These are phyloP conservation scores for Modicella reniformis DNA, from an alignment of 371 early-diverging fungal species.

Conservation along the genomic window DNA sequence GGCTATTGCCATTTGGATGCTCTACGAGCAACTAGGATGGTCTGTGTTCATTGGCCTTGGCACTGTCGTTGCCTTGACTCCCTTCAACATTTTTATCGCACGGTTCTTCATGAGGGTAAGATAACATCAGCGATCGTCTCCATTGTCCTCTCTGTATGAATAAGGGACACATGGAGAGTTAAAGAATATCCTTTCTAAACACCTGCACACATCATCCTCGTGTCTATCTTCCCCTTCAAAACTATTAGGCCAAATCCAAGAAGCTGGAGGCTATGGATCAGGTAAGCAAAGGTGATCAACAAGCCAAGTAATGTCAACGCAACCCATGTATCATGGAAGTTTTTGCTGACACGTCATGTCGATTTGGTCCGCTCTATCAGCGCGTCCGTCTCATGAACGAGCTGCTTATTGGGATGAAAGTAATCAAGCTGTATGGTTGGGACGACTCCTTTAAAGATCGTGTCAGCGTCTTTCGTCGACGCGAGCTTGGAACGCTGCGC, in stretches of 20 bases:
- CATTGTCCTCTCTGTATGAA: neutral
- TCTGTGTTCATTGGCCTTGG: constrained; percentile 65
- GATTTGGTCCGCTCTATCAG: neutral
- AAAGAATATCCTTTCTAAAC: constrained; percentile 48
- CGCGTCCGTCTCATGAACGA: constrained; percentile 56
- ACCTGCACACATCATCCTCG: neutral
- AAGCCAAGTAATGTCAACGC: neutral
- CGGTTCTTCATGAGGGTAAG: constrained; percentile 47
- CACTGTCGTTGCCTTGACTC: constrained; percentile 57
- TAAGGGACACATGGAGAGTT: too few relatives aligned
- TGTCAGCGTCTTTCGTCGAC: constrained; percentile 29
- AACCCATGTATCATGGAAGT: too few relatives aligned
- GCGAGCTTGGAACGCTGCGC: constrained; percentile 39
- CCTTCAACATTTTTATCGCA: constrained; percentile 59
- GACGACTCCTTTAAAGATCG: constrained; percentile 38
- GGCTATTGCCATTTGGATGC: constrained; percentile 56
- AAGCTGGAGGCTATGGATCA: constrained; percentile 47
- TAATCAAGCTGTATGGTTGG: constrained; percentile 63
- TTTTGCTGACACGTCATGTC: too few relatives aligned
- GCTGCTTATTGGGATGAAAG: constrained; percentile 58
- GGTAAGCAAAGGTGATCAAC: neutral
- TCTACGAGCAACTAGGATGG: constrained; percentile 64
- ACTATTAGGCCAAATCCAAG: constrained; percentile 13
- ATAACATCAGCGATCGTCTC: neutral
- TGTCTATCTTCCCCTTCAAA: neutral